Conservation (phyloP, 2,329 filamentous ascomycete genomes). For the Diaporthe ampelina region DNA sequence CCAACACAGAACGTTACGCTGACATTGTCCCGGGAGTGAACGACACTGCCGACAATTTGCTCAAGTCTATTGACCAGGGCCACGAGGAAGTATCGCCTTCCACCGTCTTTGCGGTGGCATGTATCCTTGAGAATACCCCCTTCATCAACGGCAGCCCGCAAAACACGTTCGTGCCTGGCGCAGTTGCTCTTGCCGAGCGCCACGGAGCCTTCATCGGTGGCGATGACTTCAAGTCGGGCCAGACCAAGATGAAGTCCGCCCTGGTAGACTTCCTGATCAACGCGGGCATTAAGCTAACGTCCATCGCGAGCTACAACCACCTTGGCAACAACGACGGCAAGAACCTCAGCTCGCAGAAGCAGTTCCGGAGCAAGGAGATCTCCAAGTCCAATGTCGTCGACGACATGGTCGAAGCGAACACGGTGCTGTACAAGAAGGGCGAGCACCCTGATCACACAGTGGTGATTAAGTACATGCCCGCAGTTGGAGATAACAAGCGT, state of each 20-base stretch:
- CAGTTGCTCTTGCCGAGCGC: slow-evolving; percentile 88
- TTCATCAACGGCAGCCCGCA: slow-evolving; percentile 99
- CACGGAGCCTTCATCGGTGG: slow-evolving; percentile 93
- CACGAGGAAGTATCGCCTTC: slow-evolving; percentile 95
- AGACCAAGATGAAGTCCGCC: slow-evolving; percentile 99
- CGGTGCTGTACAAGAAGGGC: slow-evolving; percentile 87
- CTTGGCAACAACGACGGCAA: slow-evolving; percentile 99
- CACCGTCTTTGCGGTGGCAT: slow-evolving; percentile 95
- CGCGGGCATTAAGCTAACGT: slow-evolving; percentile 98
- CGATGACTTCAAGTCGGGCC: slow-evolving; percentile 99
- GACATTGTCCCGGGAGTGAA: slow-evolving; percentile 91
- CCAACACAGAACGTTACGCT: slow-evolving; percentile 97
- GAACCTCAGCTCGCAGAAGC: slow-evolving; percentile 96
- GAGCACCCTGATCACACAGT: slow-evolving; percentile 99
- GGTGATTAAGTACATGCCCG: slow-evolving; percentile 99
- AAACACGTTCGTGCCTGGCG: slow-evolving; percentile 98
- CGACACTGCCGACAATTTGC: slow-evolving; percentile 94
- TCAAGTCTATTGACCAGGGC: slow-evolving; percentile 87
- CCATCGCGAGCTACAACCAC: slow-evolving; percentile 99
- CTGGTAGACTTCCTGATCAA: slow-evolving; percentile 99
- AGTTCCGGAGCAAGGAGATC: slow-evolving; percentile 99
- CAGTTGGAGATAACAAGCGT: slow-evolving; percentile 98
- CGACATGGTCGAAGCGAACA: slow-evolving; percentile 98
- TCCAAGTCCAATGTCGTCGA: slow-evolving; percentile 99
- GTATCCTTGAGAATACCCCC: slow-evolving; percentile 87